Evolutionary conservation across 345 rosid genomes (phyloP).

Genomic region (Pistacia integerrima): DNA sequence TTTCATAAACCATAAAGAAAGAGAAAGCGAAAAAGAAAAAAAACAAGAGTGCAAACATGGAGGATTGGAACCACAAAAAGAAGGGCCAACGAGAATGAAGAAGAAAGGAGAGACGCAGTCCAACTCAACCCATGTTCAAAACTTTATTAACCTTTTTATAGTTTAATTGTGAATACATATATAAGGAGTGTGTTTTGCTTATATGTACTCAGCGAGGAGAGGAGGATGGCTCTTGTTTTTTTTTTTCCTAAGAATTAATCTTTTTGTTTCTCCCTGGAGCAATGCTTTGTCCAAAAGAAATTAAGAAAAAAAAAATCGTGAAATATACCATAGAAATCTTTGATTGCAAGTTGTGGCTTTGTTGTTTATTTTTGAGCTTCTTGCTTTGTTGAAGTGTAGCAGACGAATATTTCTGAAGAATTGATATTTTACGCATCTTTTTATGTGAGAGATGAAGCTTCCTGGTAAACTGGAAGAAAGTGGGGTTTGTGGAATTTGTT

Average conservation of each 20-base stretch:
- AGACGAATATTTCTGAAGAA: background rate
- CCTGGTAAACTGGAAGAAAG: conserved; percentile 7
- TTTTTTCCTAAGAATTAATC: background rate
- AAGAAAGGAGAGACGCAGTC: background rate
- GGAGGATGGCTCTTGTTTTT: conserved; percentile 11
- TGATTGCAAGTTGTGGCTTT: background rate
- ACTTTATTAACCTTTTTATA: background rate
- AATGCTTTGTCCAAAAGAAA: background rate
- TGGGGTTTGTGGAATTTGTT: background rate
- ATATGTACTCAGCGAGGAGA: conserved; percentile 11
- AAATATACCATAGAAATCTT: background rate
- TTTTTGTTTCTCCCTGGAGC: background rate
- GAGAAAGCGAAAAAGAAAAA: background rate
- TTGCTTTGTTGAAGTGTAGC: background rate
- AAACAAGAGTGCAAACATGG: background rate
- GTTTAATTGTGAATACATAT: conserved; percentile 21
- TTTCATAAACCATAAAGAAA: background rate
- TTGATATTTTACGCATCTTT: background rate
- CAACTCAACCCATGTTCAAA: background rate
- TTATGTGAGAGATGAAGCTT: background rate
- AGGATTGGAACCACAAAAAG: background rate
- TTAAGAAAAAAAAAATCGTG: too few relatives aligned
- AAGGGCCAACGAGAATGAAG: conserved; percentile 25
- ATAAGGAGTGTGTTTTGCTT: conserved; percentile 17
- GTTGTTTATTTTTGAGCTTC: background rate